These are phyloP conservation scores for Scedosporium apiospermum DNA, from an alignment of 2,329 filamentous ascomycete species.

Conservation along the genomic window DNA sequence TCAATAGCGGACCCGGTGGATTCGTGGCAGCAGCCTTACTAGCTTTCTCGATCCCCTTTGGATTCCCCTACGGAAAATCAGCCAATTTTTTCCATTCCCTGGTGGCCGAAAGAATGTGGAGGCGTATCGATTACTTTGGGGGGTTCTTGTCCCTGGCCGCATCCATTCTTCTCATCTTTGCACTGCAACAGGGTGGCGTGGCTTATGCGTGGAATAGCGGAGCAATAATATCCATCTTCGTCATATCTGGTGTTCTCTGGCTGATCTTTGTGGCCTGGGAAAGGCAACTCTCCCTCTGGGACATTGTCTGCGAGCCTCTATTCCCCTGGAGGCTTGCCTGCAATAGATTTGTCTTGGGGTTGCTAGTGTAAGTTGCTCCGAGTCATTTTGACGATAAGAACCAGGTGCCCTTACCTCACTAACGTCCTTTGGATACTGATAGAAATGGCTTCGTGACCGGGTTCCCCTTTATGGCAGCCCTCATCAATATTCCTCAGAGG, in stretches of 20 bases:
- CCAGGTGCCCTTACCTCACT: neutral
- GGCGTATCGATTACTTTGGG: constrained; percentile 13
- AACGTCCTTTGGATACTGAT: neutral
- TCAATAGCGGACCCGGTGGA: too few species aligned
- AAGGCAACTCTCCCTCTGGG: neutral
- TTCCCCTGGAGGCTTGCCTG: constrained; percentile 15
- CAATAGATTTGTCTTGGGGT: constrained; percentile 10
- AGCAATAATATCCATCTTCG: constrained; percentile 21
- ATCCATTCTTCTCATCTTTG: constrained; percentile 34
- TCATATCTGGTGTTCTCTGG: constrained; percentile 2
- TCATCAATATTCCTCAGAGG: constrained; percentile 12
- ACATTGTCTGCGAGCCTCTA: constrained; percentile 11
- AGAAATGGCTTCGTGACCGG: neutral
- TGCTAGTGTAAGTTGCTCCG: constrained; percentile 11
- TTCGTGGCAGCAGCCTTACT: too few species aligned
- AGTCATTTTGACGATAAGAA: neutral
- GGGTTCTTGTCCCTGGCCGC: constrained; percentile 25
- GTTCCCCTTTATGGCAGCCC: neutral
- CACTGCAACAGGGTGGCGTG: constrained; percentile 32
- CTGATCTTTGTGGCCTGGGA: neutral
- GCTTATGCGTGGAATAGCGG: constrained; percentile 31
- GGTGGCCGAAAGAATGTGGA: neutral
- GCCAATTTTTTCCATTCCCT: too few species aligned
- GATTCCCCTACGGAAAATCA: too few species aligned
- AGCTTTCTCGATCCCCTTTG: too few species aligned